These are phyloP conservation scores for Calonectria ilicicola DNA, from an alignment of 2,329 filamentous ascomycete species.

Conservation along the genomic window DNA sequence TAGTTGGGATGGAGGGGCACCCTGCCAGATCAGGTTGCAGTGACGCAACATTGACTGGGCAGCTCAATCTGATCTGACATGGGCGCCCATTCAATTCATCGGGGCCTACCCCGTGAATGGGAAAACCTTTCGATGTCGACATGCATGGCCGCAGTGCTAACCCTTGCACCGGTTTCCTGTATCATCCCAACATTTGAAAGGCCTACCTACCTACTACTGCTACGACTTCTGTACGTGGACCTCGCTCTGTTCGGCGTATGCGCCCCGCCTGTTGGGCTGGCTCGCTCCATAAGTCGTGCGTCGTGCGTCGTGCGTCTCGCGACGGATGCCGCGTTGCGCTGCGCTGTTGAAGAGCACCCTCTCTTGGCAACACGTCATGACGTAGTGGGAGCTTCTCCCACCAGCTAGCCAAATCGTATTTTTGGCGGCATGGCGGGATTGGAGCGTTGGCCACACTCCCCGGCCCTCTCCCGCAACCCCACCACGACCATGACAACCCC, in stretches of 20 bases:
- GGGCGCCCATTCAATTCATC: neutral
- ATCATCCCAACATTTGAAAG: neutral
- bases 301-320: neutral
- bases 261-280: neutral
- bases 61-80: neutral
- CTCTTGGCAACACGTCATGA: conserved; percentile 17
- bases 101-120: neutral
- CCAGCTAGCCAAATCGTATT: neutral
- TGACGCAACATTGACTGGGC: conserved; percentile 5
- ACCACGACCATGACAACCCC: conserved; percentile 16
- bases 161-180: neutral
- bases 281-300: too few species aligned
- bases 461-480: conserved; percentile 12
- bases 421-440: conserved; percentile 20
- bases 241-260: neutral
- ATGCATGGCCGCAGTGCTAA: neutral
- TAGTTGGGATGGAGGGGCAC: conserved; percentile 4
- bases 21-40: conserved; percentile 18
- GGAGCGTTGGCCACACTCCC: neutral
- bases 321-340: neutral
- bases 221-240: neutral
- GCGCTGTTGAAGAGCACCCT: neutral
- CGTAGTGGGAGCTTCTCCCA: conserved; percentile 1
- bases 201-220: too few species aligned
- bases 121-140: neutral